Evolutionary conservation across 495 filamentous ascomycete species (phyloP), one percentile per base, ranked within the genome.

Genomic region (Lasiosphaeriaceae sp.): DNA sequence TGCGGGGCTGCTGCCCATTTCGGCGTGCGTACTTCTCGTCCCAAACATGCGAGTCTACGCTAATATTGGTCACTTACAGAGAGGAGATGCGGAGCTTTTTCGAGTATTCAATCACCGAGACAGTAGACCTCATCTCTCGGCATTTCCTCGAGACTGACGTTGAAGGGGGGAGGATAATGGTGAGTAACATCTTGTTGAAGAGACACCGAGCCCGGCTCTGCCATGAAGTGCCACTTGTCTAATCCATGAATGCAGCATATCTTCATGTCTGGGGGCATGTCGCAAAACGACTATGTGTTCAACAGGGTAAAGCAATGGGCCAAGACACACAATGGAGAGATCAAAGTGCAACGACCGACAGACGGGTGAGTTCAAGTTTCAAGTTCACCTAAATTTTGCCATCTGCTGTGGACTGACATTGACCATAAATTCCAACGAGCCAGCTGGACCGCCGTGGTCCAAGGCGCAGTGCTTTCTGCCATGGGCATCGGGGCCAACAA

Each of bases 211-310:
- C 9, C 43, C 8, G 43, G 9, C n/a, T 5, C 6, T 46, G n/a
- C n/a, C n/a, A n/a, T n/a, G n/a, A n/a, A n/a, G n/a, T n/a, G n/a
- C n/a, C n/a, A n/a, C n/a, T n/a, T n/a, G n/a, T n/a, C n/a, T n/a
- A n/a, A n/a, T n/a, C 2, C n/a, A 8, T 19, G n/a, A 24, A 3
- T 21, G 11, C 21, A 48, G 46, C 24, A 48, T 20, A 48, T 48
- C 46, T 48, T 48, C 46, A 48, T 48, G 46, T 48, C 46, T 9
- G 46, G 46, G n/a, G 46, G 46, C 46, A 48, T 48, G 46, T 48
- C 46, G 20, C 46, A 48, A n/a, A 48, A 26, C 46, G 22, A 48
- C 11, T 48, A 48, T 20, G 46, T 48, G 5, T 21, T 48, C 46
- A 26, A 48, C 46, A n/a, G 24, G 14, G 46, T 23, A 11, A 14